Conservation (phyloP, 2,329 filamentous ascomycete genomes). For the Teratosphaeriaceae sp. region DNA sequence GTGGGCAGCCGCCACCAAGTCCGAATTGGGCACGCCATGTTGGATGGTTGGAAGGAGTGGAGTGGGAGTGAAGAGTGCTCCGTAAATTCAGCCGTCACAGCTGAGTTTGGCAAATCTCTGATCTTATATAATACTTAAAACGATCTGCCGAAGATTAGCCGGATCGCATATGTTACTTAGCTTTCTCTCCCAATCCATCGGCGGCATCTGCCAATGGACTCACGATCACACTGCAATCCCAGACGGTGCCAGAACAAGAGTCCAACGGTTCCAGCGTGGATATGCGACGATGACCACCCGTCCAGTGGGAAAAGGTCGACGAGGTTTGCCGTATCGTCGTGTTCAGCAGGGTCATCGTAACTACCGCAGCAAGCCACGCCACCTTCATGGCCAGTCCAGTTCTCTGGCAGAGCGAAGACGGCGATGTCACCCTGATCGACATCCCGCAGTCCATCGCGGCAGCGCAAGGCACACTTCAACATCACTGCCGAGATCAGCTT, state of each 20-base stretch:
- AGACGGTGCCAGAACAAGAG: too few relatives aligned
- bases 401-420: conserved; percentile 47
- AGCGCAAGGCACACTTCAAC: conserved; percentile 49
- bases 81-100: conserved; percentile 31
- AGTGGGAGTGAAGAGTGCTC: conserved; percentile 16
- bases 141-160: neutral
- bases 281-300: too few relatives aligned
- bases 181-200: too few relatives aligned
- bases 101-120: conserved; percentile 11
- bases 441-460: conserved; percentile 63
- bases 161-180: neutral
- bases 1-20: conserved; percentile 47
- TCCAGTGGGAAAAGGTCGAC: too few relatives aligned
- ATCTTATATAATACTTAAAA: neutral
- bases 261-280: too few relatives aligned
- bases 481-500: conserved; percentile 35
- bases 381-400: conserved; percentile 32
- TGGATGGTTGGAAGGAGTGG: conserved; percentile 20
- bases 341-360: too few relatives aligned
- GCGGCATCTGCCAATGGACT: neutral
- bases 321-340: too few relatives aligned
- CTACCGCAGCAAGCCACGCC: too few relatives aligned
- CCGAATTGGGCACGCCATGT: conserved; percentile 47
- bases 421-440: conserved; percentile 56
- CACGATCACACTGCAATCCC: too few relatives aligned